Base-by-base conservation (phyloP, 2,329 filamentous ascomycete genomes). In the Ramichloridium luteum region DNA sequence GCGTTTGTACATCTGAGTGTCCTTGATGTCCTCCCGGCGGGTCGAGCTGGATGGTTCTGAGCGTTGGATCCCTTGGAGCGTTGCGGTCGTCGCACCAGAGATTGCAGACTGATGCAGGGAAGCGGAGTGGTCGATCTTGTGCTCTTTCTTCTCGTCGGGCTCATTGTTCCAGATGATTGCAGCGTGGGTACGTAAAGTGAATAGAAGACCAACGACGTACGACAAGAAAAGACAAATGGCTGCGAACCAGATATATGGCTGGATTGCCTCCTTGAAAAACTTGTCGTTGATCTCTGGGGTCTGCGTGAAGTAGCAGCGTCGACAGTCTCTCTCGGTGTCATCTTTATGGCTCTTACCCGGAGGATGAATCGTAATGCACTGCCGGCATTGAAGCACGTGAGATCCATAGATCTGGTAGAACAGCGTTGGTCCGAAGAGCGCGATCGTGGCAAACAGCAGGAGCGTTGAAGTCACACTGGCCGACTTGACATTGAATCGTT, bases 391-490 rank as follows among this genome's bases (percentile, higher is more conserved):
- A 31, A 98, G 71, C 60, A 98, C 85, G 53, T 98, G 90, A 29
- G 85, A 93, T 46, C 90, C 92, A 56, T 96, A 96, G 41, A 98
- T 93, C 53, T 98, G 88, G 59, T 96, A 98, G 61, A 98, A 98
- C 10, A 98, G 63, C 0, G 90, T 98, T 3, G 90, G 90, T 0
- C 88, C 80, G 57, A 98, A 98, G 6, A 88, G 84, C 39, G 82
- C 88, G 46, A 98, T 90, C 23, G 93, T 81, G 14, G 90, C 88
- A 54, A 98, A 98, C 6, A 98, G 68, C 35, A 98, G 63, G 90
- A 98, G 98, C 0, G 90, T 98, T 2, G 86, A 94, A 1, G 88
- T 96, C 18, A 96, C 90, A 53, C 90, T 85, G 16, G 90, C 90
- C 18, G 88, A 96, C 50, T 79, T 84, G 41, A 90, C 86, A 53